phyloP scores from a whole-genome alignment of 257 asterid species.

The Oldenlandia corymbosa region DNA sequence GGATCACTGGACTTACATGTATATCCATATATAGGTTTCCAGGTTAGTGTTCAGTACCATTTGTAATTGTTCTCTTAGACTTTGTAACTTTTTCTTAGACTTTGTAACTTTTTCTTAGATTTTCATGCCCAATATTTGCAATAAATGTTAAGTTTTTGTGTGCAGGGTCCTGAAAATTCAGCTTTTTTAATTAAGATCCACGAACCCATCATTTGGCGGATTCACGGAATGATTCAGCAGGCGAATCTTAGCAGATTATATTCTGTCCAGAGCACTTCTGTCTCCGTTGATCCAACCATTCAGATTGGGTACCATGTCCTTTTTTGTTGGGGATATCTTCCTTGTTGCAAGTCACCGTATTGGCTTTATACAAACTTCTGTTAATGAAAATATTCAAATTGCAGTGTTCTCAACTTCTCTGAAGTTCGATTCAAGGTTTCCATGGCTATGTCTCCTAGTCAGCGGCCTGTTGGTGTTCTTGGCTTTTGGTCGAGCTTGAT shows the following conservation, averaged over 20 bases:
- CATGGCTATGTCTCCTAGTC: slow-evolving; percentile 98
- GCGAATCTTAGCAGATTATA: slow-evolving; percentile 60
- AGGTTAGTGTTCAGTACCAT: slow-evolving; percentile 49
- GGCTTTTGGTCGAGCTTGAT: slow-evolving; percentile 99
- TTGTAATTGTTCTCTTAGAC: slow-evolving; percentile 14
- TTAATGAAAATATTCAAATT: slow-evolving; percentile 23
- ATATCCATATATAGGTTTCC: slow-evolving; percentile 93
- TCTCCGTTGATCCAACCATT: slow-evolving; percentile 91
- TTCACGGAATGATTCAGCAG: slow-evolving; percentile 87
- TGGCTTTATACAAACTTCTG: not conserved
- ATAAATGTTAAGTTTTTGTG: slow-evolving; percentile 16
- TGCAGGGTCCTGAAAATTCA: slow-evolving; percentile 89
- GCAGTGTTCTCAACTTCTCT: slow-evolving; percentile 86
- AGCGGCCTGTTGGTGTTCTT: slow-evolving; percentile 98
- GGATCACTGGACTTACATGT: slow-evolving; percentile 84
- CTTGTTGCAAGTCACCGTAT: slow-evolving; percentile 6
- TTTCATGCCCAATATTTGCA: not conserved
- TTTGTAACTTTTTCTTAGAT: slow-evolving; percentile 2
- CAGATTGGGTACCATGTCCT: slow-evolving; percentile 66
- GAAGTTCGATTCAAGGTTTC: slow-evolving; percentile 93
- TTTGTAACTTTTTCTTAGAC: slow-evolving; percentile 9
- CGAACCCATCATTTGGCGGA: slow-evolving; percentile 97
- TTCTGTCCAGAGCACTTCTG: slow-evolving; percentile 64
- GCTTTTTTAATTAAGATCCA: slow-evolving; percentile 88
- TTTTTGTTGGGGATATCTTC: slow-evolving; percentile 8